Evolutionary conservation across 805 yeast species (phyloP), one percentile per base, ranked within the genome.

Genomic region (Starmerella powellii): DNA sequence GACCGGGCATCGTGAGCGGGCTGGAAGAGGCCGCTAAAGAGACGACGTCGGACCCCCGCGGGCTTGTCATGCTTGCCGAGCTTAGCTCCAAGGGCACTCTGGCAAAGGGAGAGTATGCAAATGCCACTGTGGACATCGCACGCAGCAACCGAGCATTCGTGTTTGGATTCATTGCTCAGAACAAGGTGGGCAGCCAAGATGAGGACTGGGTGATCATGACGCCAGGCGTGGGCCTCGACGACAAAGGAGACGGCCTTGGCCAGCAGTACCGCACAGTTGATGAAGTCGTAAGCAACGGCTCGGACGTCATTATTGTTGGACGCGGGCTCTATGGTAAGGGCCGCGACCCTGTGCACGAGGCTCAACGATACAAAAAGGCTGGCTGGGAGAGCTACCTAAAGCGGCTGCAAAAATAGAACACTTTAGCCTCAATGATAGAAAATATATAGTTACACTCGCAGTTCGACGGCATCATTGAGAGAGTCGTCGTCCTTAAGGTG

Each of bases 221-320:
- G 1, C 99, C 99, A 0, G 99, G 99, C 48, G 98, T 91, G 31
- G 97, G 97, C 2, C 71, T 91, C 40, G 98, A 88, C 58, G 97
- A 88, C 58, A 91, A 80, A 61, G 96, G 97, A 13, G 99, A 91
- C 60, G 75, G 79, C 1, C 70, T 91, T 47, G 99, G 99, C 19
- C 99, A 91, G 63, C 97, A 91, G 63, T 91, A 91, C 63, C 73
- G 98, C 61, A 77, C 95, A 4, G 97, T 88, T 3, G 75, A 74
- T 49, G 84, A 81, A 46, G 98, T 86, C 19, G 69, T 88, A 11
- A 58, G 73, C 12, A 74, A 80, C 1, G 97, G 97, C n/a, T 72
- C 94, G 2, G 99, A 91, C 61, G 73, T 91, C 39, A 87, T 91
- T 45, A 91, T 91, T 60, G 99, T 91, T n/a, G 99, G 99, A 10